Evolutionary conservation across 2,329 filamentous ascomycete genomes (phyloP), one percentile per base, ranked within the genome.

Genomic region (Monilinia fructigena): DNA sequence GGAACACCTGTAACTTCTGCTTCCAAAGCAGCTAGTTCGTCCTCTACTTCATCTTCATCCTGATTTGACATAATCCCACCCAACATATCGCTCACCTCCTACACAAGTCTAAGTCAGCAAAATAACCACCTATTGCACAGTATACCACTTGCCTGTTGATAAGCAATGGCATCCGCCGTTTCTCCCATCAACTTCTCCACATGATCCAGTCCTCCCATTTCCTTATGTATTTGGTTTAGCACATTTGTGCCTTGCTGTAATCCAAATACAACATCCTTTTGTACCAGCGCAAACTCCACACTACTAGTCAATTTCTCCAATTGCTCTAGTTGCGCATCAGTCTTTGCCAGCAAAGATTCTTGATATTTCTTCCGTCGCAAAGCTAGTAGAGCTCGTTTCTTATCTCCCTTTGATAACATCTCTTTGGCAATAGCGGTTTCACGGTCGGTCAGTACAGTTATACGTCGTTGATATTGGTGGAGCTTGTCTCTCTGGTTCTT

Each of bases 401-500:
- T 93, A 80, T 97, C 91, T 74, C 90, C 89, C 68, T 86, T 84
- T 23, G 88, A 87, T 26, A 98, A 84, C 80, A 96, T 93, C 80
- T 92, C 85, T 72, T 86, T 88, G 28, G 95, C 94, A 67, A 97
- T 90, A 55, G 88, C 89, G 59, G 90, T 97, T 80, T 99, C 94
- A 71, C 90, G 90, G 76, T 89, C 86, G 8, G 94, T 97, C 48
- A 99, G 86, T 62, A 91, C 83, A 47, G 88, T 89, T 76, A 99
- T 95, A 74, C 91, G 90, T 75, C 90, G 90, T 79, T 97, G 94
- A 81, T 98, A 98, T 78, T 96, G 93, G 75, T 96, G 93, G 4
- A 99, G 89, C 79, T 93, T 96, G 83, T 99, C 95, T 78, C 95
- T 93, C 81, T 98, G 94, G 79, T 88, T 92, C 82, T 98, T 98